Evolutionary conservation across 805 yeast species (phyloP), one percentile per base, ranked within the genome.

Genomic region (Saccharomycopsis babjevae): DNA sequence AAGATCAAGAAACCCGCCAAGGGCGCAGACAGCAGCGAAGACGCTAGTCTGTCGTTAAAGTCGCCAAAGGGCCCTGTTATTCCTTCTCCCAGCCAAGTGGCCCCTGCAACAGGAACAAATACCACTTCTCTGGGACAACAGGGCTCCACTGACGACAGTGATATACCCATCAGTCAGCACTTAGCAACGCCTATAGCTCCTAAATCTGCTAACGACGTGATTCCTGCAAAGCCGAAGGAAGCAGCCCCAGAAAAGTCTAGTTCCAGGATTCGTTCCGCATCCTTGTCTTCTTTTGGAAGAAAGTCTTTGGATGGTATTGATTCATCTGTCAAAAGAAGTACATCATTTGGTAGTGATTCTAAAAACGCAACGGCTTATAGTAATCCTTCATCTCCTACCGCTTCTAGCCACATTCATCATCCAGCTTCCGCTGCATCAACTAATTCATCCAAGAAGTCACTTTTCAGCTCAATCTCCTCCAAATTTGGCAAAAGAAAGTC

Each of bases 1-100:
- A 85, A 85, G 69, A 83, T 85, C 50, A 77, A 83, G 81, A 72
- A 83, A 80, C 64, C 68, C 79, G 57, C 73, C 79, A 50, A 80
- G 32, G 64, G 50, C 30, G 54, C 59, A 59, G 36, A 39, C n/a
- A 56, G 40, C 40, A 30, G 36, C n/a, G 60, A 46, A 8, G 58
- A 32, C 38, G 15, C 59, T 20, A 56, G 43, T 22, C 57, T 30
- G 42, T 36, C 55, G 10, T 38, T 57, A 16, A 58, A 59, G 39
- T 18, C 62, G 7, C 59, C 67, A 18, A 58, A 57, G 52, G 60
- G 65, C 50, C 61, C 63, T 16, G 62, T 63, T 15, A 61, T 63
- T 36, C 65, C 60, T 18, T 63, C 61, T 30, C 66, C 64, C 20
- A 63, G 57, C 50, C 52, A 46, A 46, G 32, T 46, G 15, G 52